Conservation (phyloP, 1,284 basidiomycete species). For the Boletus smithii region DNA sequence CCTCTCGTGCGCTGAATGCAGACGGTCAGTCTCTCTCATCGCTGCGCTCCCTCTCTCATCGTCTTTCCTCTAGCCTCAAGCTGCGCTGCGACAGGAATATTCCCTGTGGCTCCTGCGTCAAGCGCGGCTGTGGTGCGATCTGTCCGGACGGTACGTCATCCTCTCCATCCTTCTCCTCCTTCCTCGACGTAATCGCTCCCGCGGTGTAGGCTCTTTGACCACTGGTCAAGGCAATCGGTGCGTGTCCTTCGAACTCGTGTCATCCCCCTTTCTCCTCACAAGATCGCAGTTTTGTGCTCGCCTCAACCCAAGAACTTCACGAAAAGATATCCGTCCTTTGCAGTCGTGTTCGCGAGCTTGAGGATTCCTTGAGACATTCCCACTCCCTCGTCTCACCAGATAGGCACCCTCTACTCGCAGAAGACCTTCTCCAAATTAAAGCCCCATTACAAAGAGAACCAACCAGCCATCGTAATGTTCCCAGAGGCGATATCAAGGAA, state of each 20-base stretch:
- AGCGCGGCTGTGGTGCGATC: slow-evolving; percentile 72
- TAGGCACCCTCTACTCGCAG: slow-evolving; percentile 60
- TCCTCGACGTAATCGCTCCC: slow-evolving; percentile 21
- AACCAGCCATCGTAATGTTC: slow-evolving; percentile 25
- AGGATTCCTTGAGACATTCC: slow-evolving; percentile 61
- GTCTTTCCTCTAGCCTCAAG: slow-evolving; percentile 50
- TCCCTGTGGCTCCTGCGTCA: slow-evolving; percentile 37
- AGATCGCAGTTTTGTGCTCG: slow-evolving; percentile 64
- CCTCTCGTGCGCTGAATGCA: slow-evolving; percentile 73
- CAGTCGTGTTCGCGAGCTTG: slow-evolving; percentile 71
- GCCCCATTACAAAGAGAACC: slow-evolving; percentile 67
- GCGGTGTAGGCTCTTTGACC: slow-evolving; percentile 58
- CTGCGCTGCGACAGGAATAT: slow-evolving; percentile 66
- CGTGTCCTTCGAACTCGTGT: slow-evolving; percentile 12
- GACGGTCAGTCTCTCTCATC: slow-evolving; percentile 42
- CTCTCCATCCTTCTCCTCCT: slow-evolving; percentile 3
- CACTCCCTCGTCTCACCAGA: slow-evolving; percentile 61
- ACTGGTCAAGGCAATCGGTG: slow-evolving; percentile 79
- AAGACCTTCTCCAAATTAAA: slow-evolving; percentile 69
- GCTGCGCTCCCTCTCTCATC: not conserved
- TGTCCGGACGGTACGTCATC: slow-evolving; percentile 50
- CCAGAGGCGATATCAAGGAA: slow-evolving; percentile 41
- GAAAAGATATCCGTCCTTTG: slow-evolving; percentile 76
- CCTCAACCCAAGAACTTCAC: slow-evolving; percentile 77
- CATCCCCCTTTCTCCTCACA: slow-evolving; percentile 6